phyloP scores from a whole-genome alignment of 331 rosid species.

The Erythrophleum ivorense region DNA sequence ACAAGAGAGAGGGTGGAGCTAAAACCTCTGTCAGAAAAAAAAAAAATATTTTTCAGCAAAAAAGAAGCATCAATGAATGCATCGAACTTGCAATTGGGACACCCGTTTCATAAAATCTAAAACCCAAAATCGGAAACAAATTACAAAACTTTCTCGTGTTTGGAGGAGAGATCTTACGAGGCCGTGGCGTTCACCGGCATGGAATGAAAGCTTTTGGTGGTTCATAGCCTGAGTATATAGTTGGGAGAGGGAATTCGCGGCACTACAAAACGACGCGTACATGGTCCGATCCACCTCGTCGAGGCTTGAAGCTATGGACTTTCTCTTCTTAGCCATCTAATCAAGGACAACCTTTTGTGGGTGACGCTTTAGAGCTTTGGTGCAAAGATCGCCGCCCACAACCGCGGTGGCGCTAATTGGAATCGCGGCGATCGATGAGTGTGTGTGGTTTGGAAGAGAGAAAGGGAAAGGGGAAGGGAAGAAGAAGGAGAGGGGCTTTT shows the following conservation, averaged over 20 bases:
- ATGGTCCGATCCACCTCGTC: constrained; percentile 71
- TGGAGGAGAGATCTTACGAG: constrained; percentile 37
- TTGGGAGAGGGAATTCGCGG: constrained; percentile 64
- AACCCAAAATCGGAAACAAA: background rate
- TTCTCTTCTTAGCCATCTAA: constrained; percentile 63
- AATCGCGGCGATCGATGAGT: background rate
- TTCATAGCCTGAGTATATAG: constrained; percentile 60
- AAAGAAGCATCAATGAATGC: background rate
- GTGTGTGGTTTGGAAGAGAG: background rate
- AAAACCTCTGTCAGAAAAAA: background rate
- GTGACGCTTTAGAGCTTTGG: background rate
- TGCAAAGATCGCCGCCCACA: constrained; percentile 1
- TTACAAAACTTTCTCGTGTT: background rate
- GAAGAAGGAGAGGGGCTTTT: background rate
- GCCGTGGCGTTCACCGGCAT: constrained; percentile 63
- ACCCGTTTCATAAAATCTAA: background rate
- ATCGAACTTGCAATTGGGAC: background rate
- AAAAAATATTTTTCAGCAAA: background rate
- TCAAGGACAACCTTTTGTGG: background rate
- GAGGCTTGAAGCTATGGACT: constrained; percentile 53
- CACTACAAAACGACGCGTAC: constrained; percentile 54
- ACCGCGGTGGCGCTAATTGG: background rate
- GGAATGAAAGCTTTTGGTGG: constrained; percentile 63
- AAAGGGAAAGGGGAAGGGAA: background rate
- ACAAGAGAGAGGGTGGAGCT: background rate